A percentile compares a stretch with the other conserved stretches of the same genome.
Evolutionary conservation across 768 basidiomycete genomes (phyloP).

Genomic region (Mrakia hoshinonis): DNA sequence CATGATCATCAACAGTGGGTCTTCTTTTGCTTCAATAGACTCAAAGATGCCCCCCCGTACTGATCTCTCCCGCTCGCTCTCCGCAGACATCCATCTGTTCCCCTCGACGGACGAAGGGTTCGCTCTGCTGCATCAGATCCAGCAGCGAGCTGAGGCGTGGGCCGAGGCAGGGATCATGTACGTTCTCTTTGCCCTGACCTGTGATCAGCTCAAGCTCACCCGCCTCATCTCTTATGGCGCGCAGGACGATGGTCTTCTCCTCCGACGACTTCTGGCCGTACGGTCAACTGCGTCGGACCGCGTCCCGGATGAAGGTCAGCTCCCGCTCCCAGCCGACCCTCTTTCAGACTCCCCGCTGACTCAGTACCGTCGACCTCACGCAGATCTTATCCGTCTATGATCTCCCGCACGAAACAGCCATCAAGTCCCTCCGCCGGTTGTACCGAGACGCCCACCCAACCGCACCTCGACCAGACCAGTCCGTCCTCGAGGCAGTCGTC

Average conservation of each 20-base stretch:
- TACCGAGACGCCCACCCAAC: constrained; percentile 42
- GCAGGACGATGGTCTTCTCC: constrained; percentile 64
- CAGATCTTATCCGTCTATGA: constrained; percentile 67
- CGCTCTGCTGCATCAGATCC: constrained; percentile 73
- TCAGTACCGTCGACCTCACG: not conserved
- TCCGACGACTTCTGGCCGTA: constrained; percentile 68
- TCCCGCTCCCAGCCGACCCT: not conserved
- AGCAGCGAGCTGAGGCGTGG: constrained; percentile 80
- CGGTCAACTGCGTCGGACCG: constrained; percentile 49
- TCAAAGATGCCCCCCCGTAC: not conserved
- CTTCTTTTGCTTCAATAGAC: constrained; percentile 36
- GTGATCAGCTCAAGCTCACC: not conserved
- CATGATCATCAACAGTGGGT: constrained; percentile 65
- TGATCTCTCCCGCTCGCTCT: not conserved
- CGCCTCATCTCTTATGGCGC: constrained; percentile 43
- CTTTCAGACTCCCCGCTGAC: not conserved
- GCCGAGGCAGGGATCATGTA: constrained; percentile 48
- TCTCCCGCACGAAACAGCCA: constrained; percentile 53
- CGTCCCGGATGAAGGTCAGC: constrained; percentile 63
- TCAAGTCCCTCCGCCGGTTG: constrained; percentile 52
- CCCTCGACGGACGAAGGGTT: constrained; percentile 64
- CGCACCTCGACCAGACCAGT: not conserved
- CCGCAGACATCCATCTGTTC: constrained; percentile 40
- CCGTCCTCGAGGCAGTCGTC: constrained; percentile 47
- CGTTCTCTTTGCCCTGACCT: not conserved